Evolutionary conservation across 2,329 filamentous ascomycete species (phyloP), one percentile per base, ranked within the genome.

Genomic region (Trichoderma sp.): DNA sequence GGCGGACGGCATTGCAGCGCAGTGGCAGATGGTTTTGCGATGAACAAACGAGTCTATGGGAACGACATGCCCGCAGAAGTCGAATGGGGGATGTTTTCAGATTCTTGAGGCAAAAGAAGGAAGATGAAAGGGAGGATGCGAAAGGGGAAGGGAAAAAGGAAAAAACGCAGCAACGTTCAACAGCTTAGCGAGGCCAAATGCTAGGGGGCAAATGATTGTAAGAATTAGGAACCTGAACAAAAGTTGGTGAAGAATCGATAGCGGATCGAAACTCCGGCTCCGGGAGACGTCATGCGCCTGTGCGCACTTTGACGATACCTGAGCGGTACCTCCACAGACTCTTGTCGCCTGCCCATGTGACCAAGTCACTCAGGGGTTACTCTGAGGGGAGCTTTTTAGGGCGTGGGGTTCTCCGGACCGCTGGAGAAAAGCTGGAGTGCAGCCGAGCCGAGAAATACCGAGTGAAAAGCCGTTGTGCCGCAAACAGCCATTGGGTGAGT

Each of bases 1-100:
- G 74, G 83, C 81, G 77, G 82, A 80, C 80, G 86, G 82, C 84
- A 87, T 87, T 80, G 81, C 83, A 67, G 67, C 32, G 53, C 54
- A 53, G 25, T 39, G 54, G 54, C 29, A 42, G 39, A 27, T 60
- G 13, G 27, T 35, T 52, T 17, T 35, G 52, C 6, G 25, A 32
- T 29, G 32, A 39, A 7, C 17, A 37, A 10, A n/a, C 29, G 42
- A 27, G 27, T 25, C 56, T 68, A 68, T 59, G 63, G 59, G 39
- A 53, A 48, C 35, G 61, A 53, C 67, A 68, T 68, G 61, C 67
- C 67, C 61, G 67, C 50, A 54, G 34, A 35, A 60, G 45, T 54
- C 54, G 39, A 34, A 68, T 15, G 48, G n/a, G 22, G 2, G 17
- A 17, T 59, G 8, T 5, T 34, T 7, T 57, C 37, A 8, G 17